phyloP scores from a whole-genome alignment of 345 rosid genomes.

The Cardamine occulta region DNA sequence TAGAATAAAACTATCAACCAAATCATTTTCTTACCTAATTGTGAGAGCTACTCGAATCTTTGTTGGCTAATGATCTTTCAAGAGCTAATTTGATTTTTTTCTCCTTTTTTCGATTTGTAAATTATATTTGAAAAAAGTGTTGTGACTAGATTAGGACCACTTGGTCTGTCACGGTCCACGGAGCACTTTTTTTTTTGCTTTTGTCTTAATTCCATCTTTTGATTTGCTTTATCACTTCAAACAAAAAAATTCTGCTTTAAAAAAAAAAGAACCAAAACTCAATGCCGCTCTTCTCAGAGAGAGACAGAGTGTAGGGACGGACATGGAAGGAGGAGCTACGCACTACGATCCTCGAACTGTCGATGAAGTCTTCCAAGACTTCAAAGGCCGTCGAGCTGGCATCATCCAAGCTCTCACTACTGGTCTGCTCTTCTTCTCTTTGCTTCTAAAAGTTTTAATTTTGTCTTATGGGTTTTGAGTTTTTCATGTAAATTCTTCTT shows the following conservation, averaged over 20 bases:
- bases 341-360: slow-evolving; percentile 71
- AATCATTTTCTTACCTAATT: background rate
- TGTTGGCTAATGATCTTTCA: background rate
- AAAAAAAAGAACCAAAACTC: slow-evolving; percentile 8
- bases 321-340: slow-evolving; percentile 45
- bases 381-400: slow-evolving; percentile 79
- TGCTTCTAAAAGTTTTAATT: background rate
- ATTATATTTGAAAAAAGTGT: background rate
- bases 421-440: slow-evolving; percentile 46
- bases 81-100: background rate
- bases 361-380: slow-evolving; percentile 79
- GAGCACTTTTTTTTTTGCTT: background rate
- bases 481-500: background rate
- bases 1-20: background rate
- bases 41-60: background rate
- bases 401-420: slow-evolving; percentile 73
- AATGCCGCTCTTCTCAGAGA: slow-evolving; percentile 19
- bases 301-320: background rate
- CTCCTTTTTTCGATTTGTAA: background rate
- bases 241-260: background rate
- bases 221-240: slow-evolving; percentile 26
- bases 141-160: background rate
- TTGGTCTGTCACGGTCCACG: slow-evolving; percentile 35
- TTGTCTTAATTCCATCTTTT: slow-evolving; percentile 6
- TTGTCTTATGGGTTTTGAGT: background rate